A percentile compares a stretch with the other conserved stretches of the same genome.
phyloP scores from a whole-genome alignment of 441 rosid species.

The Erodium moschatum region DNA sequence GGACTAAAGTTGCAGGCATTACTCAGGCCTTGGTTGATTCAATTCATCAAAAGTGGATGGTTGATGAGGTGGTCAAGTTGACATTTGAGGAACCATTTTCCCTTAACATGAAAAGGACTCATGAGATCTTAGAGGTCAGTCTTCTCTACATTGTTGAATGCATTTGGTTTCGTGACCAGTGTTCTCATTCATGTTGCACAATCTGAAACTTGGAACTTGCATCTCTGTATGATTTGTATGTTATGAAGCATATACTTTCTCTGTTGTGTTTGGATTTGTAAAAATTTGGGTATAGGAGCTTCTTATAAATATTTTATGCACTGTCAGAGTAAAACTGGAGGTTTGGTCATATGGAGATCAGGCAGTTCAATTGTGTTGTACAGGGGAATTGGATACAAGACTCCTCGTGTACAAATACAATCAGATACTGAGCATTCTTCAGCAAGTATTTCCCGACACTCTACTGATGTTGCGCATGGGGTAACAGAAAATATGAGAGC shows the following conservation, averaged over 20 bases:
- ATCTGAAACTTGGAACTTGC: background rate
- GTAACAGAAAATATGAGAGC: slow-evolving; percentile 14
- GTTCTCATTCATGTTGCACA: background rate
- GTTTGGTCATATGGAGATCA: slow-evolving; percentile 87
- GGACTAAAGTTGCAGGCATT: slow-evolving; percentile 62
- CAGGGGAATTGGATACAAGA: slow-evolving; percentile 65
- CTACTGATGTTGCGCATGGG: slow-evolving; percentile 7
- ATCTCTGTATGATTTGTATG: background rate
- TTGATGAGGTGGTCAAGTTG: slow-evolving; percentile 75
- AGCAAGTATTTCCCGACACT: slow-evolving; percentile 16
- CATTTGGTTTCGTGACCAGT: background rate
- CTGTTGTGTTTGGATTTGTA: background rate
- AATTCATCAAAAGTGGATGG: slow-evolving; percentile 66
- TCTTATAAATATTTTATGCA: slow-evolving; percentile 22
- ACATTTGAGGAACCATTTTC: slow-evolving; percentile 64
- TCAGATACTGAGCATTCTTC: slow-evolving; percentile 37
- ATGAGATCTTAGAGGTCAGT: slow-evolving; percentile 71
- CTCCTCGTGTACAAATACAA: slow-evolving; percentile 43
- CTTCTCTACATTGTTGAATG: slow-evolving; percentile 11
- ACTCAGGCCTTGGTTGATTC: slow-evolving; percentile 56
- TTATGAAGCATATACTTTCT: background rate
- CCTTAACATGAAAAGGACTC: slow-evolving; percentile 72
- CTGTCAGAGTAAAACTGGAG: slow-evolving; percentile 69
- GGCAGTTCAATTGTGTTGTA: slow-evolving; percentile 80
- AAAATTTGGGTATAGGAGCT: slow-evolving; percentile 9